Evolutionary conservation across 345 rosid genomes (phyloP), one percentile per base, ranked within the genome.

Genomic region (Boechera retrofracta): DNA sequence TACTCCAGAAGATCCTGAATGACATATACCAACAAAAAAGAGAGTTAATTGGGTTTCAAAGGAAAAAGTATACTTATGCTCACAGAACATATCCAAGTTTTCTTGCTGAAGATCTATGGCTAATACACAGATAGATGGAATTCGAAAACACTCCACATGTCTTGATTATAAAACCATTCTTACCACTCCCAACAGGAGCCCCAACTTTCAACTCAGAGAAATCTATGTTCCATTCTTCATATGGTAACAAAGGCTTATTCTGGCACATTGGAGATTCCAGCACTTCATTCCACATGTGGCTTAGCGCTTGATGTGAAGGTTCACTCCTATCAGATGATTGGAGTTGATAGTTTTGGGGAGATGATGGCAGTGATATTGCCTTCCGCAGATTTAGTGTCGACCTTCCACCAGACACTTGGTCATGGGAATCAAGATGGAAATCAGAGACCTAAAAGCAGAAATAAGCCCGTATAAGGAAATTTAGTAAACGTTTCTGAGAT

Each of bases 161-260:
- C 55, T 61, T 38, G 16, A 39, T 24, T 3, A 42, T 11, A 31
- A 41, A 31, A 49, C 26, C 33, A 31, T 48, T 51, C 86, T 85
- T 85, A 94, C 98, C 98, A 55, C 79, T 83, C 36, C 97, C 97
- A 80, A 94, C 89, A 69, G 85, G 87, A 67, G 86, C 79, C 48
- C 98, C 92, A 64, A 92, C 87, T 2, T 82, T 77, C 78, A 94
- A 55, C 65, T 89, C 94, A 11, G 92, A 89, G 85, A 86, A 88
- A 78, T 89, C 89, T 78, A 94, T 92, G 77, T 85, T 82, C 92
- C 98, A 89, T 56, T 89, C 92, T 58, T 86, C 81, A 62, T 73
- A 86, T 42, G 95, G 86, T 69, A 94, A 79, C 67, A 92, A 77
- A 28, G 92, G 96, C 49, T 80, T 86, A 72, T 84, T 79, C 9